phyloP scores from a whole-genome alignment of 2,329 filamentous ascomycete genomes.

The Furcasterigmium sp. region DNA sequence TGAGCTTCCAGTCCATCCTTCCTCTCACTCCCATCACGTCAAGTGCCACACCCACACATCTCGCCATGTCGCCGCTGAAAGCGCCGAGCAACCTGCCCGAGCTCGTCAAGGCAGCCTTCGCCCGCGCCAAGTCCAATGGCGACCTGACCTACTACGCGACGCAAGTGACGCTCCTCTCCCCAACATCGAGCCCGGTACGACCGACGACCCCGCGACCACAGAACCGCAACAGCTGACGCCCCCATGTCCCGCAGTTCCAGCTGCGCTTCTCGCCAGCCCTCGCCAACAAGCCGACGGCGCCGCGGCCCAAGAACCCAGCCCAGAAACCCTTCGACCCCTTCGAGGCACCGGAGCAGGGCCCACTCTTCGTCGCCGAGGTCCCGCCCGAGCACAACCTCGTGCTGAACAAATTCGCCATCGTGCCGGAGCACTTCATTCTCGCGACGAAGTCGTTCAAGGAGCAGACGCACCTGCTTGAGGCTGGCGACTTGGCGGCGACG shows the following conservation, averaged over 20 bases:
- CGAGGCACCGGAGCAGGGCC: slow-evolving; percentile 47
- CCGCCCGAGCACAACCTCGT: slow-evolving; percentile 57
- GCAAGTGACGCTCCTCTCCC: slow-evolving; percentile 41
- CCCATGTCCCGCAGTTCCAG: slow-evolving; percentile 53
- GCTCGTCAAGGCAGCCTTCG: slow-evolving; percentile 45
- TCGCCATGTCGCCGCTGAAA: slow-evolving; percentile 31
- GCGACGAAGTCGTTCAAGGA: slow-evolving; percentile 57
- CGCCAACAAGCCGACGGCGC: slow-evolving; percentile 57
- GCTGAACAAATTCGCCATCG: slow-evolving; percentile 71
- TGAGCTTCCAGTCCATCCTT: not conserved
- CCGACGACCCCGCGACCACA: not conserved
- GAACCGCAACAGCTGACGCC: not conserved
- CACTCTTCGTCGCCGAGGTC: slow-evolving; percentile 48
- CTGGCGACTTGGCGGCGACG: slow-evolving; percentile 54
- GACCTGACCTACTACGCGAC: slow-evolving; percentile 51
- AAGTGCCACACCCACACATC: not conserved
- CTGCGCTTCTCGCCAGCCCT: slow-evolving; percentile 66
- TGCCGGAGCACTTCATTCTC: slow-evolving; percentile 67
- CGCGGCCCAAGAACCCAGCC: slow-evolving; percentile 23
- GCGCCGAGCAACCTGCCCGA: slow-evolving; percentile 42
- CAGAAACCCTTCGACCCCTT: slow-evolving; percentile 56
- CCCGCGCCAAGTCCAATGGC: slow-evolving; percentile 38
- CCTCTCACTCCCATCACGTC: not conserved
- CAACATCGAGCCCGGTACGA: slow-evolving; percentile 37
- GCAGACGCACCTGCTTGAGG: slow-evolving; percentile 61